Conservation (phyloP, 2,329 filamentous ascomycete species). For the Hysterium pulicare region DNA sequence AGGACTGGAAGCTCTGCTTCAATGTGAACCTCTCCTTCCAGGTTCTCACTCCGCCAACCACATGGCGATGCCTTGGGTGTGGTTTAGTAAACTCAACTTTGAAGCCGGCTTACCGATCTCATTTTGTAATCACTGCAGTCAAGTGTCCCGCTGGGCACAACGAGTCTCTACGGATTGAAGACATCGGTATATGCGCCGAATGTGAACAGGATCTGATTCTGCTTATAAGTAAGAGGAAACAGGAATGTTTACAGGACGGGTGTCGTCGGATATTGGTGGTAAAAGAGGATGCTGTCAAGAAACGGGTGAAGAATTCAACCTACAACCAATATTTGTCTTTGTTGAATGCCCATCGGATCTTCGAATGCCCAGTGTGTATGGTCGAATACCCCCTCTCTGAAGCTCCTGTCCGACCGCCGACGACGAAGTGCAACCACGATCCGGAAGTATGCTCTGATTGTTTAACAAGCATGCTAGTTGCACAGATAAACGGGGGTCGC, state of each 20-base stretch:
- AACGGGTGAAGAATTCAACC: background rate
- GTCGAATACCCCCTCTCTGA: background rate
- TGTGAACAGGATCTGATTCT: slow-evolving; percentile 1
- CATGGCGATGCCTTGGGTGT: slow-evolving; percentile 1
- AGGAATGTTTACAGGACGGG: background rate
- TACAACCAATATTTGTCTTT: background rate
- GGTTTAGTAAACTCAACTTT: background rate
- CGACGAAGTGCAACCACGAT: background rate
- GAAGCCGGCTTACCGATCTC: background rate
- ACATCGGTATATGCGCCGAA: background rate
- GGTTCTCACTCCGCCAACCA: background rate
- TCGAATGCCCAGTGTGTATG: slow-evolving; percentile 2
- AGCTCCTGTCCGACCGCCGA: background rate
- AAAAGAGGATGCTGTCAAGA: background rate
- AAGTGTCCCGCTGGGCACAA: slow-evolving; percentile 1
- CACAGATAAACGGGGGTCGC: background rate
- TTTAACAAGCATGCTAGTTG: background rate
- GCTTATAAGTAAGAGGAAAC: background rate
- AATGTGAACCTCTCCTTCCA: slow-evolving; percentile 1
- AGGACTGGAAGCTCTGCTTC: slow-evolving; percentile 3
- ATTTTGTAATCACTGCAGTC: background rate
- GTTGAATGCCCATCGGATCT: background rate
- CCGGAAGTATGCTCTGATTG: slow-evolving; percentile 1
- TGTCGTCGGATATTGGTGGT: background rate
- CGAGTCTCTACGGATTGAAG: background rate